Evolutionary conservation across 129 eudicot genomes (phyloP).

Genomic region (Arctium minus): DNA sequence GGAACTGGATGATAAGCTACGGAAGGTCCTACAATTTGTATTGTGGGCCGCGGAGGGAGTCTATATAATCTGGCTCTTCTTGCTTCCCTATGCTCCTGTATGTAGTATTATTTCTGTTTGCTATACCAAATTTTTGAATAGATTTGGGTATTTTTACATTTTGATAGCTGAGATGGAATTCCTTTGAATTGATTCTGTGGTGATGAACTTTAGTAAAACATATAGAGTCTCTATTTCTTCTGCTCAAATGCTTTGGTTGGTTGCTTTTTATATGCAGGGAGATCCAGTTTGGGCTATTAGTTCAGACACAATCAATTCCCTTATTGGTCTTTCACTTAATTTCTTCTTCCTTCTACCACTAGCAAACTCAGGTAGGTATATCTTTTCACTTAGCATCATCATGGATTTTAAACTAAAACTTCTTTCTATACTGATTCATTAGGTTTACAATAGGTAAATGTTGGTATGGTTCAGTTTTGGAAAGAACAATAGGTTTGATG

Average conservation of each 20-base stretch:
- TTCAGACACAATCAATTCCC: conserved; percentile 70
- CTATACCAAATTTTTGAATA: background rate
- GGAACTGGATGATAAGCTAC: conserved; percentile 42
- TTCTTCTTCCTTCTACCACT: conserved; percentile 90
- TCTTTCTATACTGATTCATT: background rate
- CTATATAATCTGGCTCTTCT: conserved; percentile 82
- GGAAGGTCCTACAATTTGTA: conserved; percentile 35
- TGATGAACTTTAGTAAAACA: background rate
- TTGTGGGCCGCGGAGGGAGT: conserved; percentile 74
- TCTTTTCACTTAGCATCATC: background rate
- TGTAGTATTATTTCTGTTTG: conserved; percentile 13
- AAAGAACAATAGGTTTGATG: background rate
- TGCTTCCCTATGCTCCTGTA: conserved; percentile 97
- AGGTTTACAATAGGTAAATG: background rate
- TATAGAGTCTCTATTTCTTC: background rate
- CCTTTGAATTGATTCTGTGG: background rate
- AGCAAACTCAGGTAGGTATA: conserved; percentile 79
- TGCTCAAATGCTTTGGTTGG: background rate
- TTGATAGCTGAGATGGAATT: background rate
- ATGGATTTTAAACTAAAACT: background rate
- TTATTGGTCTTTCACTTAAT: conserved; percentile 82
- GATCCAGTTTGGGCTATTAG: conserved; percentile 99
- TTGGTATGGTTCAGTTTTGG: background rate
- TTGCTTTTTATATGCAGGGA: conserved; percentile 46
- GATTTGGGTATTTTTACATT: background rate